Conservation (phyloP, 2,329 filamentous ascomycete species). For the Trichoderma oligosporum region DNA sequence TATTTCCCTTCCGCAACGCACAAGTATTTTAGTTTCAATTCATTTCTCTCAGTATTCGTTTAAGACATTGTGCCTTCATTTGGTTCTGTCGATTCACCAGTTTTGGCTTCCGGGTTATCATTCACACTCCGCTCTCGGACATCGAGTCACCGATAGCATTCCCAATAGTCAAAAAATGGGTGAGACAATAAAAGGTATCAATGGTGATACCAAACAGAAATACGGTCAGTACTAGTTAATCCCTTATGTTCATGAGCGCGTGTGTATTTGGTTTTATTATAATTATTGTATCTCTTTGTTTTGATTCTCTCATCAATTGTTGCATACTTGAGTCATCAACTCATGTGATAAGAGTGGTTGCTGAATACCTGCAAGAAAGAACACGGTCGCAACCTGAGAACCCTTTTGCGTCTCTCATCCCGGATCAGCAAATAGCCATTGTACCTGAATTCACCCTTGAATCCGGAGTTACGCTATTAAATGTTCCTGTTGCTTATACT, state of each 20-base stretch:
- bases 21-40: not conserved
- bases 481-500: constrained; percentile 69
- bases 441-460: constrained; percentile 90
- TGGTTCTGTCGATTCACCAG: too few species aligned
- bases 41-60: not conserved
- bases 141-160: not conserved
- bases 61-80: not conserved
- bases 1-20: not conserved
- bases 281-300: not conserved
- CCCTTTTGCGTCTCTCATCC: constrained; percentile 80
- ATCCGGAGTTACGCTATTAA: constrained; percentile 77
- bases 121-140: constrained; percentile 13
- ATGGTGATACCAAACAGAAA: constrained; percentile 23
- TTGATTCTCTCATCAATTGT: too few species aligned
- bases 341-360: constrained; percentile 37
- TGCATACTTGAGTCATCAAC: not conserved
- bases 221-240: constrained; percentile 30
- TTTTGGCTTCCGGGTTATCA: not conserved
- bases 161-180: constrained; percentile 23
- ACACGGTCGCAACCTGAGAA: constrained; percentile 76
- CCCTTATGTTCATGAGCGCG: not conserved
- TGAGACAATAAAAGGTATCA: constrained; percentile 22
- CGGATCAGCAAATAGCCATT: constrained; percentile 81
- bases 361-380: constrained; percentile 67
- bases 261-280: too few species aligned